Evolutionary conservation across 306 rosid species (phyloP).

Genomic region (Cicer pinnatifidum): DNA sequence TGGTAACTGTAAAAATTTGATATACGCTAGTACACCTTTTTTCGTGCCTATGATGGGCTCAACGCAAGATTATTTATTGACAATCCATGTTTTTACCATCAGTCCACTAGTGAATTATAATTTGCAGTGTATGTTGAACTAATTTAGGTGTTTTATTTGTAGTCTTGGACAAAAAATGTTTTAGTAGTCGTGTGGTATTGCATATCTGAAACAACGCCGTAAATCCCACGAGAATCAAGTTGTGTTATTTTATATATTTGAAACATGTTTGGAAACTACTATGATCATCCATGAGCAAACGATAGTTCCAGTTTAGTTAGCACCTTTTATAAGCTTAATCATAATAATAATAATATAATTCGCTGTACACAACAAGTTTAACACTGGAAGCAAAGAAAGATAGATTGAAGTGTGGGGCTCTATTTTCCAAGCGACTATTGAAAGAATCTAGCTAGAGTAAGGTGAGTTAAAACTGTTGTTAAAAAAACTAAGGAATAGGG

Average conservation of each 20-base stretch:
- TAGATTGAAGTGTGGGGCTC: neutral
- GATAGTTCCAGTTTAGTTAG: neutral
- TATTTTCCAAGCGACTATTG: neutral
- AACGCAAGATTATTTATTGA: neutral
- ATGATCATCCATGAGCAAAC: neutral
- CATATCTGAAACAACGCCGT: neutral
- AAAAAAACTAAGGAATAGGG: neutral
- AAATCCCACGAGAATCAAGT: no score
- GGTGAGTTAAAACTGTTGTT: neutral
- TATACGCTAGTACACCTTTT: neutral
- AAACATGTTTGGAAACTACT: neutral
- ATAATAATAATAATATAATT: neutral
- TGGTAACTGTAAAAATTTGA: neutral
- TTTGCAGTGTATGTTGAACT: neutral
- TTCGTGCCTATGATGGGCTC: neutral
- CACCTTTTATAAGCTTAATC: neutral
- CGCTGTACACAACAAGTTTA: neutral
- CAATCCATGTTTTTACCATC: neutral
- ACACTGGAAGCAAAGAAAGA: slow-evolving; percentile 4
- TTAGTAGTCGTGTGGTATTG: neutral
- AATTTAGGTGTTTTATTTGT: no score
- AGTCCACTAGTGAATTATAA: neutral
- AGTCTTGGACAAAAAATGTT: neutral
- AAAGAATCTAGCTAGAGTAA: neutral
- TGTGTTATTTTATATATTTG: neutral